Conservation (phyloP, 441 rosid species). For the Hura crepitans region DNA sequence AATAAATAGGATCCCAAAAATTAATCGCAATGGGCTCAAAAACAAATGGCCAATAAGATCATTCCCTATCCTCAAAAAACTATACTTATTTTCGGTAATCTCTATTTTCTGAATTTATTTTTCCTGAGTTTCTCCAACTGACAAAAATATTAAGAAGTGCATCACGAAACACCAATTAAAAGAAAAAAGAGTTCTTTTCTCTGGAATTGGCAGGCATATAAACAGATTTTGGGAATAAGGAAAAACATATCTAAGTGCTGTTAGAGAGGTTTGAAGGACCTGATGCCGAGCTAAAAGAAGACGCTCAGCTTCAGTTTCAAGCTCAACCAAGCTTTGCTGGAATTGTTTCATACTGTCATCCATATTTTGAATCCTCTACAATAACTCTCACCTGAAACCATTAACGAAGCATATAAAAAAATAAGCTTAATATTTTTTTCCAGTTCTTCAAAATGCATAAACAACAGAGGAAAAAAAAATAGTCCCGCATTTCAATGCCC, state of each 20-base stretch:
- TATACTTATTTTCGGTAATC: neutral
- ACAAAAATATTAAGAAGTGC: neutral
- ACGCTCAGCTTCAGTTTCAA: conserved; percentile 70
- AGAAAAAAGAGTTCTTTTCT: neutral
- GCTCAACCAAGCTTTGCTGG: conserved; percentile 43
- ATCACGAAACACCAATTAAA: neutral
- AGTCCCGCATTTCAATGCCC: no score
- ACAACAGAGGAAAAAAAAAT: no score
- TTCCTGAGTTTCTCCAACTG: neutral
- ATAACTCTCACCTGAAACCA: neutral
- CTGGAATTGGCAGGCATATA: neutral
- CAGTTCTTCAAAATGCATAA: neutral
- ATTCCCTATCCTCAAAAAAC: neutral
- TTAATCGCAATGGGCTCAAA: neutral
- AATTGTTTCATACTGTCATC: conserved; percentile 51
- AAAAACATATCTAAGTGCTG: neutral
- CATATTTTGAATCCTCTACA: conserved; percentile 33
- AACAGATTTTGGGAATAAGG: neutral
- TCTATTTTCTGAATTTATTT: neutral
- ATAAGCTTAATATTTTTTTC: neutral
- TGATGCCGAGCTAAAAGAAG: conserved; percentile 56
- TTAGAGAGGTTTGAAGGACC: conserved; percentile 29
- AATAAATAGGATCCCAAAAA: neutral
- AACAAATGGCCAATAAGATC: neutral
- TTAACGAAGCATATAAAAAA: neutral